Percentiles rank a stretch among this genome's conserved stretches.
These are phyloP conservation scores for Hibiscus mutabilis DNA, from an alignment of 345 rosid genomes.

Conservation along the genomic window DNA sequence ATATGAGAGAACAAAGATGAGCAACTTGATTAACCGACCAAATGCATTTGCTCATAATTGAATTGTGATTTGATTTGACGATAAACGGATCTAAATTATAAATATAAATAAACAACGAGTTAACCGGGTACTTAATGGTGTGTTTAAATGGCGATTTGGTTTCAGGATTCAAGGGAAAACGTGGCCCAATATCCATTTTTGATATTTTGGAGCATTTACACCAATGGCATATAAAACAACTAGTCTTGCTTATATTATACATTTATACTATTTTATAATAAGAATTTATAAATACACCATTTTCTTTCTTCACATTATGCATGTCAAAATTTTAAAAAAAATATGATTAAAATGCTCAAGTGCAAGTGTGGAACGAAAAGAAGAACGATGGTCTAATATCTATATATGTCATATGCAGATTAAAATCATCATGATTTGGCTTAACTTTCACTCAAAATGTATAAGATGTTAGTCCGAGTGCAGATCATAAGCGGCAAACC, in stretches of 20 bases:
- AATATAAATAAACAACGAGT: too few species aligned
- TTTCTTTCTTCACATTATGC: not conserved
- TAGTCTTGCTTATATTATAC: not conserved
- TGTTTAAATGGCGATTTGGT: not conserved
- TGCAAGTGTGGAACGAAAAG: not conserved
- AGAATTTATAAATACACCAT: not conserved
- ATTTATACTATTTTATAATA: not conserved
- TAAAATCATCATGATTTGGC: not conserved
- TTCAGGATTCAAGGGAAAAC: too few species aligned
- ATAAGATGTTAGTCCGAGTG: too few species aligned
- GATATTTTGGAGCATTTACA: not conserved
- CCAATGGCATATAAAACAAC: not conserved
- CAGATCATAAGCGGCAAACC: slow-evolving; percentile 13
- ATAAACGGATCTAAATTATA: not conserved
- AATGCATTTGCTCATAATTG: too few species aligned
- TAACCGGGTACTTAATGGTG: not conserved
- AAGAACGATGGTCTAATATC: not conserved
- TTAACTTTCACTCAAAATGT: too few species aligned
- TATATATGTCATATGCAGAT: not conserved
- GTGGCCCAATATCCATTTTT: not conserved
- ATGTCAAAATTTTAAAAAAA: not conserved
- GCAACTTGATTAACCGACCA: too few species aligned
- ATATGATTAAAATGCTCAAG: not conserved
- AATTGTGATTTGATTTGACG: too few species aligned
- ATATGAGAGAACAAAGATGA: too few species aligned